Evolutionary conservation across 1,139 yeast species (phyloP).

Genomic region (Saccharomycopsis phalli): DNA sequence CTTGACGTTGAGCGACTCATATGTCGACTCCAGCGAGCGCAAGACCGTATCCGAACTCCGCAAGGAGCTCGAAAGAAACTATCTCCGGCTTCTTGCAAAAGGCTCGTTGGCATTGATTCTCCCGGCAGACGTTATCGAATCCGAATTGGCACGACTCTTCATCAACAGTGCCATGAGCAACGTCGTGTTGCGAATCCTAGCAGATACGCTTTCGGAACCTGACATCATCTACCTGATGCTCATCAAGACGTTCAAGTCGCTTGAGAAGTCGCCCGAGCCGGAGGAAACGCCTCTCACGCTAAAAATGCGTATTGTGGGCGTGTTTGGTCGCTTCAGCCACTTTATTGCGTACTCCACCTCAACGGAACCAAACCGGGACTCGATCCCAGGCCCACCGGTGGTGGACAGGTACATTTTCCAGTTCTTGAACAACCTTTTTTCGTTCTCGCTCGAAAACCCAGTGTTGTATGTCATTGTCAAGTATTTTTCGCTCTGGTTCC

Average conservation of each 20-base stretch:
- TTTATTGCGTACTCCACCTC: constrained; percentile 22
- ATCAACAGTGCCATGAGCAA: constrained; percentile 34
- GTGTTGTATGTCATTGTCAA: constrained; percentile 16
- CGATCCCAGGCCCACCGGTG: constrained; percentile 9
- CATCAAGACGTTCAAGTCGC: constrained; percentile 23
- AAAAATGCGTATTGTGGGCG: constrained; percentile 13
- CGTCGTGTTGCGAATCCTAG: constrained; percentile 31
- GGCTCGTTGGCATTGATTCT: constrained; percentile 30
- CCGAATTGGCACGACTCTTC: constrained; percentile 32
- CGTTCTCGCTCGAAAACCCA: constrained; percentile 18
- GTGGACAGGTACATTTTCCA: constrained; percentile 16
- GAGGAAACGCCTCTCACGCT: constrained; percentile 13
- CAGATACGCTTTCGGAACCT: constrained; percentile 37
- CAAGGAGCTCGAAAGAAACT: constrained; percentile 24
- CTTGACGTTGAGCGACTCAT: constrained; percentile 5
- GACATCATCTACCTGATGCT: constrained; percentile 37
- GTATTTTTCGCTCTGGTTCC: constrained; percentile 19
- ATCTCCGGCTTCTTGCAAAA: constrained; percentile 29
- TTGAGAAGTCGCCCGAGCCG: not conserved
- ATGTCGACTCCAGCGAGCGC: constrained; percentile 2
- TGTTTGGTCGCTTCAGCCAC: constrained; percentile 16
- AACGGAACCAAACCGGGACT: constrained; percentile 9
- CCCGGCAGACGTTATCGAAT: constrained; percentile 32
- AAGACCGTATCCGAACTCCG: not conserved
- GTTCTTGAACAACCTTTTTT: constrained; percentile 19